phyloP scores from a whole-genome alignment of 805 yeast genomes.

The Candida chilensis region DNA sequence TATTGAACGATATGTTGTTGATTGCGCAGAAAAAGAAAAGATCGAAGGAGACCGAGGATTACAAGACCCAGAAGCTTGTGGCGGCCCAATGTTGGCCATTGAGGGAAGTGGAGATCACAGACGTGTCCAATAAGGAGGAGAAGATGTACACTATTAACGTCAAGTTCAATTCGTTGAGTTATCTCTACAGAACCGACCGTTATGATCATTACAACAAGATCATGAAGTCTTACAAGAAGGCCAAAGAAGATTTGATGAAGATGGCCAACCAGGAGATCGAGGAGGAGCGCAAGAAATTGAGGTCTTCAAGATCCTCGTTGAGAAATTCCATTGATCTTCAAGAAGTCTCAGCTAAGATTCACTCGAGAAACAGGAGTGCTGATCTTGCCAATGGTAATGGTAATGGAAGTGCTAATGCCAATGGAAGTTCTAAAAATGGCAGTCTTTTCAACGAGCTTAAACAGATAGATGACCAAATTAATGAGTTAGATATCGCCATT shows the following conservation, averaged over 20 bases:
- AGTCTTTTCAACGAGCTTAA: conserved; percentile 36
- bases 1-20: conserved; percentile 69
- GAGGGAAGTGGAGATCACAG: conserved; percentile 42
- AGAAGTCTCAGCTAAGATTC: conserved; percentile 53
- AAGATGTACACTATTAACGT: conserved; percentile 33
- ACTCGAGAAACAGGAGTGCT: conserved; percentile 44
- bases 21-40: conserved; percentile 52
- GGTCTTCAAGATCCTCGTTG: conserved; percentile 28
- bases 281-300: conserved; percentile 12
- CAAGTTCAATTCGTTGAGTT: conserved; percentile 36
- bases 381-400: conserved; percentile 18
- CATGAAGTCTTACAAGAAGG: conserved; percentile 46
- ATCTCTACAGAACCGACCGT: conserved; percentile 53
- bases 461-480: conserved; percentile 50
- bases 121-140: conserved; percentile 17
- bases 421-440: conserved; percentile 16
- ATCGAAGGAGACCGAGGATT: conserved; percentile 14
- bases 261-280: conserved; percentile 14
- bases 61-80: conserved; percentile 33
- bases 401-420: conserved; percentile 5
- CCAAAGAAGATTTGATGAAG: conserved; percentile 41
- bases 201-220: conserved; percentile 47
- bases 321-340: conserved; percentile 37
- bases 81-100: conserved; percentile 80
- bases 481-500: conserved; percentile 59